Percentiles rank a stretch among this genome's conserved stretches.
These are phyloP conservation scores for Lenzites betulinus DNA, from an alignment of 768 basidiomycete species.

Conservation along the genomic window DNA sequence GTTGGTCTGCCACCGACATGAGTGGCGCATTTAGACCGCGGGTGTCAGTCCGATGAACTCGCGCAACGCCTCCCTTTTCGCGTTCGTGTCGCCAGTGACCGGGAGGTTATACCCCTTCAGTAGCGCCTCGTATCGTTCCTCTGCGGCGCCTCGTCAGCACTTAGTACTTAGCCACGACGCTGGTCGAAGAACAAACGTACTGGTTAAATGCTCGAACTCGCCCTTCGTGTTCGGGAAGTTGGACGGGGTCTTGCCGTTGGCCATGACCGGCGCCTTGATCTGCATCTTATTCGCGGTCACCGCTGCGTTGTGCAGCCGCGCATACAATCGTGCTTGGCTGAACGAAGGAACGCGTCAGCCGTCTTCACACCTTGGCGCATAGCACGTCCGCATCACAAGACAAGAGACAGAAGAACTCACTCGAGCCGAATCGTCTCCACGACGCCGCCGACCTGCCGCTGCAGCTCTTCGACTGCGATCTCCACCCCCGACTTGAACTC, in stretches of 20 bases:
- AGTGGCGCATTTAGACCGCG: slow-evolving; percentile 1
- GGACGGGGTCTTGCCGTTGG: slow-evolving; percentile 38
- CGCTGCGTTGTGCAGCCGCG: slow-evolving; percentile 38
- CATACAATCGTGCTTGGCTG: slow-evolving; percentile 42
- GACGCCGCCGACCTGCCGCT: slow-evolving; percentile 38
- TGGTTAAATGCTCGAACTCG: slow-evolving; percentile 49
- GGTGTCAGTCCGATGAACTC: slow-evolving; percentile 39
- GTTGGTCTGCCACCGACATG: no score
- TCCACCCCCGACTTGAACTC: slow-evolving; percentile 29
- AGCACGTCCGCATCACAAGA: neutral
- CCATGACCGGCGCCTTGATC: slow-evolving; percentile 34
- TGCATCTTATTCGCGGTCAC: slow-evolving; percentile 35
- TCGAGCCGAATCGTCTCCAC: slow-evolving; percentile 37
- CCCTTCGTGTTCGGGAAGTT: slow-evolving; percentile 43
- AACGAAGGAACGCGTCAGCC: neutral
- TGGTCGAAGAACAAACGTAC: slow-evolving; percentile 36
- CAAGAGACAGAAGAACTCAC: slow-evolving; percentile 26
- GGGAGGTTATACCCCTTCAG: slow-evolving; percentile 39
- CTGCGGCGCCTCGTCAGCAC: slow-evolving; percentile 29
- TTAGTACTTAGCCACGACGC: no score
- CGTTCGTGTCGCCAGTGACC: slow-evolving; percentile 41
- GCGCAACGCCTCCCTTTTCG: slow-evolving; percentile 42
- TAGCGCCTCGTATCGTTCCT: slow-evolving; percentile 44
- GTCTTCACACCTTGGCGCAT: neutral
- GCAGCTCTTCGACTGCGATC: slow-evolving; percentile 36